Conservation (phyloP, 1,139 yeast species). For the Pichia norvegensis region DNA sequence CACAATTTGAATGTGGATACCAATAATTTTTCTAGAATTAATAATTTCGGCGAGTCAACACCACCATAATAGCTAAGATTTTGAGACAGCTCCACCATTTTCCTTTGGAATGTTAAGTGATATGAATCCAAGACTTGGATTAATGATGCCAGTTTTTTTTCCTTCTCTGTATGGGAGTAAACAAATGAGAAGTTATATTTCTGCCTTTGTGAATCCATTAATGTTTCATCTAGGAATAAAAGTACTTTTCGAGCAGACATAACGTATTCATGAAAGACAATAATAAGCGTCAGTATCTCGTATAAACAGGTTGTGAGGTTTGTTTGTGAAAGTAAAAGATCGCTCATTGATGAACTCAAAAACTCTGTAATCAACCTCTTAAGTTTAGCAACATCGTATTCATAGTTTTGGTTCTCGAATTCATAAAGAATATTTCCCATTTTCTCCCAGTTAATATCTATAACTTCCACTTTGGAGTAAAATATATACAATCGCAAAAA, state of each 20-base stretch:
- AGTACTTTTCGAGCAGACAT: constrained; percentile 49
- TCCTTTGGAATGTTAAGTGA: constrained; percentile 47
- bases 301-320: constrained; percentile 44
- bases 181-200: constrained; percentile 6
- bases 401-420: constrained; percentile 22
- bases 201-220: constrained; percentile 33
- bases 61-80: constrained; percentile 55
- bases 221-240: constrained; percentile 42
- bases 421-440: constrained; percentile 30
- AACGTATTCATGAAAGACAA: constrained; percentile 50
- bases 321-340: constrained; percentile 59
- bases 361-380: constrained; percentile 47
- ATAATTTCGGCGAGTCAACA: constrained; percentile 51
- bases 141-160: constrained; percentile 33
- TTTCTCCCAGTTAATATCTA: constrained; percentile 47
- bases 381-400: constrained; percentile 44
- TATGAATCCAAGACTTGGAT: constrained; percentile 44
- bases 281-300: constrained; percentile 38
- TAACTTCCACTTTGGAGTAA: constrained; percentile 54
- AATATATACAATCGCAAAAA: constrained; percentile 50
- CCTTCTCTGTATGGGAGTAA: constrained; percentile 2
- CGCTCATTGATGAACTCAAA: constrained; percentile 58
- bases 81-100: constrained; percentile 46
- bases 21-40: constrained; percentile 32
- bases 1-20: constrained; percentile 14